Percentiles rank a stretch among this genome's conserved stretches.
Evolutionary conservation across 1,139 yeast genomes (phyloP).

Genomic region (Saccharomyces hybrid): DNA sequence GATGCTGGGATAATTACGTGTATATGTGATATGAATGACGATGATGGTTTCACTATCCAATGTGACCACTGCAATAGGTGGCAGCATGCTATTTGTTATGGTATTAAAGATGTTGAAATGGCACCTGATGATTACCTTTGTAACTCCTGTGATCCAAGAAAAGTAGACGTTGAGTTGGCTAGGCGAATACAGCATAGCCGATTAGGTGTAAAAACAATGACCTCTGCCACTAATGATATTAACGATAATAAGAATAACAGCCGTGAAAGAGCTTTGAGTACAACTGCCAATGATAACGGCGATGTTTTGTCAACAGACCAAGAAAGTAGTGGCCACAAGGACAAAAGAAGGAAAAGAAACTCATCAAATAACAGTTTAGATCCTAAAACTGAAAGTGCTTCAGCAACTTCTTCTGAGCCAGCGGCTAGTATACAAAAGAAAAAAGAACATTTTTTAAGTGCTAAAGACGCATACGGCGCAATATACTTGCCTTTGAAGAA

Average conservation of each 20-base stretch:
- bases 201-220: conserved; percentile 16
- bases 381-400: neutral
- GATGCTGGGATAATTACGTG: conserved; percentile 86
- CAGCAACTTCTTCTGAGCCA: neutral
- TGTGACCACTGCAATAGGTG: conserved; percentile 88
- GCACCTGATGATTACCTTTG: conserved; percentile 84
- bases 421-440: conserved; percentile 18
- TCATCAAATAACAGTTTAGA: conserved; percentile 8
- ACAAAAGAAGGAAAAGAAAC: conserved; percentile 7
- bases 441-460: conserved; percentile 29
- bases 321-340: conserved; percentile 14
- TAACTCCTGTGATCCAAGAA: conserved; percentile 66
- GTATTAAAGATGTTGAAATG: conserved; percentile 58
- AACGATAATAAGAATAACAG: conserved; percentile 14
- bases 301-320: conserved; percentile 15
- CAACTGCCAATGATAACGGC: conserved; percentile 9
- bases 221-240: conserved; percentile 3
- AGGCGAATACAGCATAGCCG: conserved; percentile 42
- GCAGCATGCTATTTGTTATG: conserved; percentile 92
- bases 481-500: conserved; percentile 41
- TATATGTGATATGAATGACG: conserved; percentile 81
- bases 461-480: conserved; percentile 43
- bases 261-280: conserved; percentile 10
- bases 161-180: conserved; percentile 46
- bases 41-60: conserved; percentile 91